These are phyloP conservation scores for Heimioporus sp. DNA, from an alignment of 768 basidiomycete genomes.

Conservation along the genomic window DNA sequence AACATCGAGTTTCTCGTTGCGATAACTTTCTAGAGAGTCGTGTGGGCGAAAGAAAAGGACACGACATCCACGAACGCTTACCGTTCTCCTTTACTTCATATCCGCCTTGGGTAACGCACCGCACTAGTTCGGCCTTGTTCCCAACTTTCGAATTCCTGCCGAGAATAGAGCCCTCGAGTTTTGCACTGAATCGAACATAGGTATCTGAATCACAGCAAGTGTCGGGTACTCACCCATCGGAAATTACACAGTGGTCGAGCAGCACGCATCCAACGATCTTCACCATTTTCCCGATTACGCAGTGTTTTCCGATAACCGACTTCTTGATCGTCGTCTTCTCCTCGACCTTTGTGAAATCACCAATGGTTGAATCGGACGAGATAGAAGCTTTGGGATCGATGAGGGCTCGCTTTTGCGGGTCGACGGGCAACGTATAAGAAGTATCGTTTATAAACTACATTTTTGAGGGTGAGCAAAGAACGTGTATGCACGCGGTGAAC, in stretches of 20 bases:
- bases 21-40: constrained; percentile 43
- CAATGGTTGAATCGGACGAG: constrained; percentile 78
- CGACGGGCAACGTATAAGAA: constrained; percentile 53
- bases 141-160: constrained; percentile 76
- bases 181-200: constrained; percentile 48
- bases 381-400: constrained; percentile 84
- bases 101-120: constrained; percentile 74
- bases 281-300: constrained; percentile 80
- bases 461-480: constrained; percentile 12
- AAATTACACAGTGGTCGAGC: constrained; percentile 86
- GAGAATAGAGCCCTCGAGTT: constrained; percentile 73
- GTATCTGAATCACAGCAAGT: background rate
- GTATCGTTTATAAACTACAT: constrained; percentile 47
- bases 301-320: constrained; percentile 78
- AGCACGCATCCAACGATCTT: constrained; percentile 81
- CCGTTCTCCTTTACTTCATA: constrained; percentile 70
- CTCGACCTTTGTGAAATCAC: constrained; percentile 76
- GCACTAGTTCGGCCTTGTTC: constrained; percentile 60
- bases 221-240: constrained; percentile 61
- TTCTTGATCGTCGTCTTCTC: constrained; percentile 82
- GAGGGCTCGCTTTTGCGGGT: constrained; percentile 60
- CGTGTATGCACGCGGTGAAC: constrained; percentile 18
- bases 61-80: constrained; percentile 24
- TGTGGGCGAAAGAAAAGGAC: background rate
- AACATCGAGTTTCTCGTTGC: constrained; percentile 55